A percentile compares a stretch with the other conserved stretches of the same genome.
phyloP scores from a whole-genome alignment of 805 yeast species.

The Cyberlindnera subsufficiens region DNA sequence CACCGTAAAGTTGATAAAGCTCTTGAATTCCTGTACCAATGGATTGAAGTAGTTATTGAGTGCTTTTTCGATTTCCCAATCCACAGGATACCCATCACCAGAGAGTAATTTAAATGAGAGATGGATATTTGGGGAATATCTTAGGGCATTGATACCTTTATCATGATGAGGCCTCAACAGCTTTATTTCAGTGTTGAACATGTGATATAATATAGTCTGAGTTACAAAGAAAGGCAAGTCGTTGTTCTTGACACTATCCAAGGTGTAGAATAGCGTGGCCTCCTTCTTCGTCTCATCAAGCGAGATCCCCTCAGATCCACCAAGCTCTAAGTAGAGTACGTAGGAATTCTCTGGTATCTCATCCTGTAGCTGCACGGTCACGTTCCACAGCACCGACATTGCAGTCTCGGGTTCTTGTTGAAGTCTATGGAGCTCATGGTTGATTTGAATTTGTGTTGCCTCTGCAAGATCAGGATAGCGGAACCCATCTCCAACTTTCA shows the following conservation, averaged over 20 bases:
- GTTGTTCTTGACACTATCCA: constrained; percentile 44
- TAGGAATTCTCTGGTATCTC: constrained; percentile 24
- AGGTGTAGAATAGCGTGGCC: constrained; percentile 35
- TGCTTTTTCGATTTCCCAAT: constrained; percentile 68
- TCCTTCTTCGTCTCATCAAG: constrained; percentile 35
- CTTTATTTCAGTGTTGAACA: constrained; percentile 37
- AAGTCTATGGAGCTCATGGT: constrained; percentile 31
- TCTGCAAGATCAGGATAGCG: constrained; percentile 61
- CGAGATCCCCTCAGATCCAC: constrained; percentile 38
- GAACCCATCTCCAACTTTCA: constrained; percentile 36
- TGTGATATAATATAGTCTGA: constrained; percentile 42
- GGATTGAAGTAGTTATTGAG: constrained; percentile 47
- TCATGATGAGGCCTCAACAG: constrained; percentile 18
- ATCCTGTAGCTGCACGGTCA: constrained; percentile 20
- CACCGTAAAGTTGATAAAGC: constrained; percentile 64
- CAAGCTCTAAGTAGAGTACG: constrained; percentile 31
- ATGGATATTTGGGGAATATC: constrained; percentile 57
- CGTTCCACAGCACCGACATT: constrained; percentile 29
- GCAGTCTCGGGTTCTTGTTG: constrained; percentile 17
- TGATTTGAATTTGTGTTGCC: constrained; percentile 45
- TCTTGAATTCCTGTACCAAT: constrained; percentile 44
- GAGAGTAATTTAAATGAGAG: constrained; percentile 69
- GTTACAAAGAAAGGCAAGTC: constrained; percentile 59
- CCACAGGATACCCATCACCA: constrained; percentile 60
- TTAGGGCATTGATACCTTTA: constrained; percentile 25